Percentiles rank a stretch among this genome's conserved stretches.
Conservation (phyloP, 163 green algal species). For the Picocystis sp. region DNA sequence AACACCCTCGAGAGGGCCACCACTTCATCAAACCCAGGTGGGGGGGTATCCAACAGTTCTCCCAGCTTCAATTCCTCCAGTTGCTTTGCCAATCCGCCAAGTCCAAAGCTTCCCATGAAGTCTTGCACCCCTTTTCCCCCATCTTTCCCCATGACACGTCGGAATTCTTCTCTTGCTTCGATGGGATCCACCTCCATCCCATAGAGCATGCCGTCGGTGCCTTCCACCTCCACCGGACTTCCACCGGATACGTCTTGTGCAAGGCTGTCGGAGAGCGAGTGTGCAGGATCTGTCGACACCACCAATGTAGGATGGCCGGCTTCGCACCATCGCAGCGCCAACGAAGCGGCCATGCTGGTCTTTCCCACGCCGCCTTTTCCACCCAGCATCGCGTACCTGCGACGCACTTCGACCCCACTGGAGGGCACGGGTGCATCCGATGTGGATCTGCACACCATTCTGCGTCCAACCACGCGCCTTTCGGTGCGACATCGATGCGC, state of each 20-base stretch:
- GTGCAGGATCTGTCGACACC: slow-evolving; percentile 78
- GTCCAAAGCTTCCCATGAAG: slow-evolving; percentile 63
- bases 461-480: no score
- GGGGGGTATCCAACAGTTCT: slow-evolving; percentile 92
- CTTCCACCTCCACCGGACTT: slow-evolving; percentile 62
- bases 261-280: slow-evolving; percentile 81
- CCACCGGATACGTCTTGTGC: slow-evolving; percentile 59
- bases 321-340: slow-evolving; percentile 73
- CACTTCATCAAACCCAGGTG: no score
- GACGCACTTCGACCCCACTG: neutral
- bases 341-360: slow-evolving; percentile 69
- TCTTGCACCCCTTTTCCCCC: slow-evolving; percentile 27
- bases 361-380: slow-evolving; percentile 96
- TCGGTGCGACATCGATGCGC: no score
- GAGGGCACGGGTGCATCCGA: no score
- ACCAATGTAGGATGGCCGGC: slow-evolving; percentile 70
- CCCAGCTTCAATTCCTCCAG: slow-evolving; percentile 80
- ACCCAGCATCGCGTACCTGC: slow-evolving; percentile 52
- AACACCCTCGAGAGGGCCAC: slow-evolving; percentile 55
- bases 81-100: slow-evolving; percentile 65
- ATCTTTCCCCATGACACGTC: slow-evolving; percentile 6
- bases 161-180: slow-evolving; percentile 43
- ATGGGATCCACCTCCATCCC: slow-evolving; percentile 89
- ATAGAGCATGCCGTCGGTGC: slow-evolving; percentile 78
- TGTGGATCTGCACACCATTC: no score